A percentile compares a stretch with the other conserved stretches of the same genome.
phyloP scores from a whole-genome alignment of 1,284 basidiomycete species.

The Cystobasidium pallidum region DNA sequence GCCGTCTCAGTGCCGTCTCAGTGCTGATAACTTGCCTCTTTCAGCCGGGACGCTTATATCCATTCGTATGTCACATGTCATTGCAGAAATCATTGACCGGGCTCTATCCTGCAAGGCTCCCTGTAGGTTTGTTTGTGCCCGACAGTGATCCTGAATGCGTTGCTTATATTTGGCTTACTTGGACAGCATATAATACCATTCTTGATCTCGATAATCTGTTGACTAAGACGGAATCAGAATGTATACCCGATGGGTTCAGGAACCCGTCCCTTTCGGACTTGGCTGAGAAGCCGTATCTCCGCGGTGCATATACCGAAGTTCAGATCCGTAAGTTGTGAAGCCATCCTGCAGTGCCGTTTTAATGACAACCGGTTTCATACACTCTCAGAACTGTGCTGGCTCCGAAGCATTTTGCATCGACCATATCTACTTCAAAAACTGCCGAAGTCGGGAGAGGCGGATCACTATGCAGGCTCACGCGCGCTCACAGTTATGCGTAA shows the following conservation, averaged over 20 bases:
- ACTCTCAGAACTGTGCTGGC: constrained; percentile 17
- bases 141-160: not conserved
- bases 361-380: not conserved
- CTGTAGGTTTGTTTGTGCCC: not conserved
- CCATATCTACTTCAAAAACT: constrained; percentile 39
- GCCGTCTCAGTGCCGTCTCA: not conserved
- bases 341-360: not conserved
- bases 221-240: constrained; percentile 29
- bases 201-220: constrained; percentile 38
- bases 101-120: constrained; percentile 37
- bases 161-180: no score
- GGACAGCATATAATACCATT: constrained; percentile 31
- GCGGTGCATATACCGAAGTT: not conserved
- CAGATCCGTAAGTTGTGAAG: constrained; percentile 8
- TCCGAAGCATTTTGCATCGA: constrained; percentile 35
- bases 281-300: constrained; percentile 29
- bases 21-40: not conserved
- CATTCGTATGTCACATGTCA: constrained; percentile 18
- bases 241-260: constrained; percentile 29
- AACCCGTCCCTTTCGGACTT: constrained; percentile 36
- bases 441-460: constrained; percentile 31
- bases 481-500: constrained; percentile 15
- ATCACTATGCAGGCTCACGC: constrained; percentile 39
- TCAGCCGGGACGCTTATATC: constrained; percentile 21
- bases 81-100: constrained; percentile 35